These are phyloP conservation scores for Podospora pseudoanserina DNA, from an alignment of 495 filamentous ascomycete species.

Conservation along the genomic window DNA sequence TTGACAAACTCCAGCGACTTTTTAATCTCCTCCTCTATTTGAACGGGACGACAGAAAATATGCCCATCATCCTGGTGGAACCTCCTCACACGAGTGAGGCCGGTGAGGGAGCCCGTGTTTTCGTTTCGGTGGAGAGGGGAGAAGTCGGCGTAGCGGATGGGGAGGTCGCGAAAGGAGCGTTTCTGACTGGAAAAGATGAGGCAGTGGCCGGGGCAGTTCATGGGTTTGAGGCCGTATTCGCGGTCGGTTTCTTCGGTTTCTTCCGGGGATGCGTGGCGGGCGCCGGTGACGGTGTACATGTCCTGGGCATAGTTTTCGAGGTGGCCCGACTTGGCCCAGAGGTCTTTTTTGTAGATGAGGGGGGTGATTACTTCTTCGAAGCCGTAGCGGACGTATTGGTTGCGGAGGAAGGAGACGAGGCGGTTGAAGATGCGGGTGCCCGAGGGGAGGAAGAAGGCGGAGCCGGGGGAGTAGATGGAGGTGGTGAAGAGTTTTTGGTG, in stretches of 20 bases:
- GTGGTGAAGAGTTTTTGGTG: constrained; percentile 75
- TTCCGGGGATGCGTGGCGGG: constrained; percentile 25
- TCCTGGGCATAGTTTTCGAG: constrained; percentile 93
- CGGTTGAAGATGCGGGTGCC: constrained; percentile 86
- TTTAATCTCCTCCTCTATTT: constrained; percentile 77
- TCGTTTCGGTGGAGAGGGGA: constrained; percentile 90
- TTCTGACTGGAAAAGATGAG: constrained; percentile 71
- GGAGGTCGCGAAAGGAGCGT: constrained; percentile 76
- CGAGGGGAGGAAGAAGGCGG: constrained; percentile 81
- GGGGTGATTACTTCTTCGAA: constrained; percentile 91
- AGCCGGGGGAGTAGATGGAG: constrained; percentile 77
- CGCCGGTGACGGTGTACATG: constrained; percentile 83
- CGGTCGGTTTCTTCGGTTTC: constrained; percentile 54
- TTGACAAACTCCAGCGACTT: constrained; percentile 76
- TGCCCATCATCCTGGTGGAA: constrained; percentile 97
- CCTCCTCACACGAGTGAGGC: constrained; percentile 81
- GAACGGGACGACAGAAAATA: constrained; percentile 83
- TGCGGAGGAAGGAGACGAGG: constrained; percentile 76
- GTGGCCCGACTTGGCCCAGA: constrained; percentile 88
- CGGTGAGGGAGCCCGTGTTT: constrained; percentile 77
- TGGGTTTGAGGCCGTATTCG: constrained; percentile 88
- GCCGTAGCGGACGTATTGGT: constrained; percentile 82
- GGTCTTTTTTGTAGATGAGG: constrained; percentile 85
- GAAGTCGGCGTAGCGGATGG: constrained; percentile 90
- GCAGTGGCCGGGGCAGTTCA: constrained; percentile 97